Evolutionary conservation across 2,329 filamentous ascomycete species (phyloP), one percentile per base, ranked within the genome.

Genomic region (Verticillium tricorpus): DNA sequence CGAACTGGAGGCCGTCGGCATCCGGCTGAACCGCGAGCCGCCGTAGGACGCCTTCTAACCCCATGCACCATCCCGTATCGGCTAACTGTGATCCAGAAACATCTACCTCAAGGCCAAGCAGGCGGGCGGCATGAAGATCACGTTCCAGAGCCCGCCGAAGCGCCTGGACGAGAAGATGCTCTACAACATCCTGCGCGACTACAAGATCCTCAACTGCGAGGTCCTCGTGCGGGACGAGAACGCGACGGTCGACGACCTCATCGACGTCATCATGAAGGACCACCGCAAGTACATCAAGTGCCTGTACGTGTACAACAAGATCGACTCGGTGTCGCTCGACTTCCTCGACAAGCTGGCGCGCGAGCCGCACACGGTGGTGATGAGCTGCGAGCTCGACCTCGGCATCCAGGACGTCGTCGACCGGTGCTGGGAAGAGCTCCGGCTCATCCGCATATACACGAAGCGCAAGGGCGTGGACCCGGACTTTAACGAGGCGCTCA

Each of bases 231-330:
- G 95, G 69, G 95, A 99, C 73, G 95, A 99, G 72, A 88, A 96
- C 73, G 92, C 90, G 50, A 98, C 95, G 1, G 93, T 99, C 39
- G 95, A 99, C 78, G 94, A 99, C 77, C 91, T 99, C 76, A 99
- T 99, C 79, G 95, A 99, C 76, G 93, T 97, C 64, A 97, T 99
- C 77, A 98, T 98, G 94, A 96, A 95, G 77, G 92, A 97, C 73
- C 95, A 99, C 81, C 84, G 95, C 72, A 99, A 96, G 77, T 99
- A 99, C 82, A 97, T 99, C 81, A 87, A 83, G 74, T 89, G 92
- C 72, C 84, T 99, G 35, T 99, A 99, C 78, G 94, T 98, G 35
- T 99, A 99, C 87, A 99, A 99, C 89, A 99, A 99, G 80, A 96
- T 99, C 78, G 95, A 99, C 79, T 89, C 87, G 74, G 91, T 99